These are phyloP conservation scores for Metschnikowia noctiluminum DNA, from an alignment of 805 yeast genomes.

Conservation along the genomic window DNA sequence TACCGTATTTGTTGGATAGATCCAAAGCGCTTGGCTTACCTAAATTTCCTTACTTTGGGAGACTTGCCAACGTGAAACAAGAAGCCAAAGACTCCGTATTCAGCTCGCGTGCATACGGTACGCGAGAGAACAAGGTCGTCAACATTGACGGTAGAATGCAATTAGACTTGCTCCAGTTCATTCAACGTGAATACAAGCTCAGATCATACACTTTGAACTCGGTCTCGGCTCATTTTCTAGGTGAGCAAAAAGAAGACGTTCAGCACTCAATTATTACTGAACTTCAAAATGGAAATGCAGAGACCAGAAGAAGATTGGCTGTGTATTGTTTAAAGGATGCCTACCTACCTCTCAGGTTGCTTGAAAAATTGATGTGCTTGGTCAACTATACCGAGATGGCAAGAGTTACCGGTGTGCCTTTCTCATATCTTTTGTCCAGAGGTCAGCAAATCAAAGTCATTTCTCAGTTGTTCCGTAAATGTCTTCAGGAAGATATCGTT, in stretches of 20 bases:
- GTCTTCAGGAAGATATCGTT: conserved; percentile 79
- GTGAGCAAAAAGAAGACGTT: conserved; percentile 97
- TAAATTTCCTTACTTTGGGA: conserved; percentile 83
- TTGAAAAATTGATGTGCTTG: conserved; percentile 92
- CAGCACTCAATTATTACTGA: conserved; percentile 96
- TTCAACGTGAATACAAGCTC: conserved; percentile 91
- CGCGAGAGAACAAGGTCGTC: conserved; percentile 85
- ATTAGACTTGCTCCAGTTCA: conserved; percentile 84
- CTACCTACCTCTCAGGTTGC: conserved; percentile 77
- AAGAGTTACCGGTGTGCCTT: conserved; percentile 98
- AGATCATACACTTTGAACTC: conserved; percentile 94
- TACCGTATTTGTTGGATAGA: conserved; percentile 88
- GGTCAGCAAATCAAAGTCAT: conserved; percentile 98
- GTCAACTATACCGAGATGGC: conserved; percentile 99
- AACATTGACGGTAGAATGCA: conserved; percentile 97
- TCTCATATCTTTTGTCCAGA: conserved; percentile 79
- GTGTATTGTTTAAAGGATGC: conserved; percentile 98
- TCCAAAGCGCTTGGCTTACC: conserved; percentile 67
- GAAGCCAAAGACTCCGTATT: conserved; percentile 79
- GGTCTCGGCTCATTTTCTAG: conserved; percentile 88
- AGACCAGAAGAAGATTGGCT: conserved; percentile 91
- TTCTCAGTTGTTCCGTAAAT: conserved; percentile 91
- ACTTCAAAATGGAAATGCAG: conserved; percentile 86
- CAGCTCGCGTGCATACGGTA: conserved; percentile 94
- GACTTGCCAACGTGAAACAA: conserved; percentile 65